phyloP scores from a whole-genome alignment of 768 basidiomycete genomes.

The Solioccasus polychromus region DNA sequence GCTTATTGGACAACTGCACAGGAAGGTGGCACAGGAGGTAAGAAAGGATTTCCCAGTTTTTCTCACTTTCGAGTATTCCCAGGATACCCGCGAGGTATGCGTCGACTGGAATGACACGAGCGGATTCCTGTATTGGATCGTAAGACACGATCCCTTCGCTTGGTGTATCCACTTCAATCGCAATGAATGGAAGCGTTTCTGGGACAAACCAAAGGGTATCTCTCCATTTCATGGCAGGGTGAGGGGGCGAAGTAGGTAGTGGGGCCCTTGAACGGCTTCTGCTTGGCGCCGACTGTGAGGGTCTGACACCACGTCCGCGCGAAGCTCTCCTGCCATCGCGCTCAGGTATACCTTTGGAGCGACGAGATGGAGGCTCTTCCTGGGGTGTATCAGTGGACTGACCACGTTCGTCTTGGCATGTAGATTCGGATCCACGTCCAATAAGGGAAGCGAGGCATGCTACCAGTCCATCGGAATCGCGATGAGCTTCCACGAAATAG shows the following conservation, averaged over 20 bases:
- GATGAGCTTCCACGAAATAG: conserved; percentile 56
- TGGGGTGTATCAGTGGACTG: conserved; percentile 20
- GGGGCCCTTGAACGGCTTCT: conserved; percentile 61
- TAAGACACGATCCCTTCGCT: conserved; percentile 70
- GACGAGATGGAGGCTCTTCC: conserved; percentile 36
- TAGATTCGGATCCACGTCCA: conserved; percentile 41
- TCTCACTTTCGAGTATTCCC: conserved; percentile 67
- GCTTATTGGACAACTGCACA: conserved; percentile 89
- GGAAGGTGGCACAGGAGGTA: conserved; percentile 92
- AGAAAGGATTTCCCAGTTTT: conserved; percentile 90
- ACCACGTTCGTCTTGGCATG: conserved; percentile 26
- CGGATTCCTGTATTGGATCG: conserved; percentile 45
- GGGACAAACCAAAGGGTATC: conserved; percentile 68
- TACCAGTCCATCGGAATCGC: conserved; percentile 58
- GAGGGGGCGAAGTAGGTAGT: conserved; percentile 30
- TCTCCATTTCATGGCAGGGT: conserved; percentile 33
- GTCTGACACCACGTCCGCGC: conserved; percentile 46
- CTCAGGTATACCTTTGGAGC: conserved; percentile 49
- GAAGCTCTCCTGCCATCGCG: conserved; percentile 50
- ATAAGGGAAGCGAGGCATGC: conserved; percentile 62
- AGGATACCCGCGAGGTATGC: conserved; percentile 64
- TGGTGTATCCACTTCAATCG: conserved; percentile 54
- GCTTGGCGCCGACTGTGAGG: conserved; percentile 48
- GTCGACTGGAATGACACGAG: conserved; percentile 67
- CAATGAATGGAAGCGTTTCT: conserved; percentile 57